A percentile compares a stretch with the other conserved stretches of the same genome.
phyloP scores from a whole-genome alignment of 257 asterid species.

The Fraxinus americana region DNA sequence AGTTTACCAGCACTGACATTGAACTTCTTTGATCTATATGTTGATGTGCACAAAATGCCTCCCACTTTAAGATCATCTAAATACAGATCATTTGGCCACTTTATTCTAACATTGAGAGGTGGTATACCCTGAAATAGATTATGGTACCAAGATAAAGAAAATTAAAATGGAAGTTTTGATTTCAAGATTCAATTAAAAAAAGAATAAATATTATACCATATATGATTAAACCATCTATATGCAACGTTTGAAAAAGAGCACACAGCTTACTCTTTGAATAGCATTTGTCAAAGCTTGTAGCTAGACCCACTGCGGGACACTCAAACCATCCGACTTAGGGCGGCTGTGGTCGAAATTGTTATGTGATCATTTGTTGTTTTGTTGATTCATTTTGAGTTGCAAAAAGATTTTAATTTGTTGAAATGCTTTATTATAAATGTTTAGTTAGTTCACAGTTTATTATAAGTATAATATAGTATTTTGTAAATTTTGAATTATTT shows the following conservation, averaged over 20 bases:
- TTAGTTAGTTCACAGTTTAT: not conserved
- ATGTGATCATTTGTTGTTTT: not conserved
- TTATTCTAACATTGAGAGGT: slow-evolving; percentile 80
- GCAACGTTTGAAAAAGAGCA: not conserved
- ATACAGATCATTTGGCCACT: slow-evolving; percentile 99
- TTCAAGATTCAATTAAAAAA: slow-evolving; percentile 17
- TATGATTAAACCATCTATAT: not conserved
- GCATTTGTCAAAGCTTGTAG: not conserved
- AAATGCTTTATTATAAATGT: not conserved
- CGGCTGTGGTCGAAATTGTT: not conserved
- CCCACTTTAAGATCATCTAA: slow-evolving; percentile 87
- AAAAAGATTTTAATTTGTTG: not conserved
- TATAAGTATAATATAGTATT: not conserved
- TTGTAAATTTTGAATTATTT: not conserved
- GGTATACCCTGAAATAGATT: slow-evolving; percentile 68
- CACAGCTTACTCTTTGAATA: not conserved
- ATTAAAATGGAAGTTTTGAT: slow-evolving; percentile 21
- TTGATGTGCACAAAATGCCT: slow-evolving; percentile 93
- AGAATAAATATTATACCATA: not conserved
- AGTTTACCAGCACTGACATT: slow-evolving; percentile 83
- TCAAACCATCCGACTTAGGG: not conserved
- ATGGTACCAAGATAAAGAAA: slow-evolving; percentile 28
- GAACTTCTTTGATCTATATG: slow-evolving; percentile 80
- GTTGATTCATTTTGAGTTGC: not conserved
- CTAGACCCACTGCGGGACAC: not conserved